Conservation (phyloP, 208 protist species). For the Phytomonas francai region DNA sequence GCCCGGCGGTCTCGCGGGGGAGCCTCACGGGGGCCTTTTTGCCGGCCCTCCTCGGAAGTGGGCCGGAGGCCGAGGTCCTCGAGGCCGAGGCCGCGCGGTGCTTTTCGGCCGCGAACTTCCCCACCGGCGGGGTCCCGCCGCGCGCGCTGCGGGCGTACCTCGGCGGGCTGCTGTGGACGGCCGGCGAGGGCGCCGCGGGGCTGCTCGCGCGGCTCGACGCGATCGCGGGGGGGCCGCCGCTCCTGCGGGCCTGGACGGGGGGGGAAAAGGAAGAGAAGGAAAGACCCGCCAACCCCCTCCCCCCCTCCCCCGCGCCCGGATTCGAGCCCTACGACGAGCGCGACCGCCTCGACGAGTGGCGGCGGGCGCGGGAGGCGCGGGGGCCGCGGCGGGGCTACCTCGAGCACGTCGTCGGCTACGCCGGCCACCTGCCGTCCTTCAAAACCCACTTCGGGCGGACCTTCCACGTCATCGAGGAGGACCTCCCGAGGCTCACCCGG, state of each 20-base stretch:
- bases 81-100: no score
- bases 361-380: constrained; percentile 46
- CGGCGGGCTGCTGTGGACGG: constrained; percentile 23
- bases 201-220: no score
- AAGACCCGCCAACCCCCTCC: no score
- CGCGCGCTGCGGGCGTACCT: constrained; percentile 27
- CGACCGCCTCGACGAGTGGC: constrained; percentile 75
- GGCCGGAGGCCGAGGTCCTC: background rate
- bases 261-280: no score
- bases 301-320: constrained; percentile 20
- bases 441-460: constrained; percentile 75
- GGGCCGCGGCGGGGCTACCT: constrained; percentile 48
- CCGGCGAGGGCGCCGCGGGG: constrained; percentile 10
- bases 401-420: constrained; percentile 64
- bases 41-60: background rate
- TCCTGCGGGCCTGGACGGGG: no score
- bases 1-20: constrained; percentile 1
- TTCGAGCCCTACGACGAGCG: constrained; percentile 58
- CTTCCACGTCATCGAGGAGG: constrained; percentile 86
- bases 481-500: constrained; percentile 60
- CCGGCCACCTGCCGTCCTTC: constrained; percentile 73
- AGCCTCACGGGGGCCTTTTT: constrained; percentile 12
- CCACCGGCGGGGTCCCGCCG: constrained; percentile 18
- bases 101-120: no score
- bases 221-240: no score